Evolutionary conservation across 2,329 filamentous ascomycete genomes (phyloP), one percentile per base, ranked within the genome.

Genomic region (Dactylonectria macrodidyma): DNA sequence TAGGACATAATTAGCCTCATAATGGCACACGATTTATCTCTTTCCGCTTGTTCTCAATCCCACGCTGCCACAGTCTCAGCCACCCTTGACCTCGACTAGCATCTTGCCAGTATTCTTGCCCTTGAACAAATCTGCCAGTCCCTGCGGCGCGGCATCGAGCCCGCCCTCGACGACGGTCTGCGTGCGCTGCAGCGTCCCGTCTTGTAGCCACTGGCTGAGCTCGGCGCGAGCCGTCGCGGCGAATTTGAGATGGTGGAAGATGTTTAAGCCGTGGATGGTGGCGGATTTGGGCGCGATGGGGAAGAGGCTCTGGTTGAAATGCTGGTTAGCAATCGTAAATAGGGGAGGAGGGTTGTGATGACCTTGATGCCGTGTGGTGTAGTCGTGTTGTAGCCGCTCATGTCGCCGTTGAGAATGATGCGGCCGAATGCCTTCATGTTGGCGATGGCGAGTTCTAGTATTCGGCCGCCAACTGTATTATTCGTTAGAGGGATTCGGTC

Each of bases 141-240:
- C 90, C 71, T 89, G 81, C 65, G 93, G 91, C 6, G 92, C 91
- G 51, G 85, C 85, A 71, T 84, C 82, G 16, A 95, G 80, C 0
- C 92, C 92, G 22, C 92, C 92, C 74, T 87, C 88, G 68, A 94
- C 81, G 67, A 95, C 87, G 3, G 91, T 91, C 80, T 94, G 91
- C 78, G 91, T 91, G 64, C 89, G 83, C 86, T 93, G 89, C 71
- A 95, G 80, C 83, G 91, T 94, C 61, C 93, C 93, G 78, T 93
- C 89, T 0, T 83, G 82, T 24, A 94, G 78, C 92, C 92, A 95
- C 71, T 88, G 80, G 2, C 86, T 86, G n/a, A 95, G 82, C 73
- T 94, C 86, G 76, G 86, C 84, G 66, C 87, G 81, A 1, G 91
- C 93, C 48, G 82, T 77, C 0, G 85, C 76, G 76, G 87, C 93